A percentile compares a stretch with the other conserved stretches of the same genome.
These are phyloP conservation scores for Asclepias syriaca DNA, from an alignment of 257 asterid genomes.

Conservation along the genomic window DNA sequence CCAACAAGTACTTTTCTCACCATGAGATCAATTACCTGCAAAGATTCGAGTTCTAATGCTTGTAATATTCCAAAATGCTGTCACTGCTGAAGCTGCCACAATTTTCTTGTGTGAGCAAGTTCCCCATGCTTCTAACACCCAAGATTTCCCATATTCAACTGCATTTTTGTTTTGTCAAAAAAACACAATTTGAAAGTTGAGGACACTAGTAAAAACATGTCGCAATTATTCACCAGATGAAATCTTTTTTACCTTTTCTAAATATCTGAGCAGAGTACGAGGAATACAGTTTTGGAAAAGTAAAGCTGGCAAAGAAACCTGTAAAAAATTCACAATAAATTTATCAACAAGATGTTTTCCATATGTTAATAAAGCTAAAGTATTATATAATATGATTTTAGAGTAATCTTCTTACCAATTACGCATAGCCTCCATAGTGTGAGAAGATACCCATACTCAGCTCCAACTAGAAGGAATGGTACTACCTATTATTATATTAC, in stretches of 20 bases:
- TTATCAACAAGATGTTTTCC: neutral
- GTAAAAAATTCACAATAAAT: slow-evolving; percentile 14
- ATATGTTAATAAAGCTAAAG: neutral
- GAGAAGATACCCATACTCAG: slow-evolving; percentile 79
- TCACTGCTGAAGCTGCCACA: slow-evolving; percentile 57
- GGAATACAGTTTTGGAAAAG: slow-evolving; percentile 56
- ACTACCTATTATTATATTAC: slow-evolving; percentile 38
- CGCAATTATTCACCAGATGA: neutral
- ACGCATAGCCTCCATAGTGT: slow-evolving; percentile 78
- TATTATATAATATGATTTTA: neutral
- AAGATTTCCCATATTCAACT: slow-evolving; percentile 39
- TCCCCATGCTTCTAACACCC: slow-evolving; percentile 62
- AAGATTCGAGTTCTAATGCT: slow-evolving; percentile 64
- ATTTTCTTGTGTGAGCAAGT: slow-evolving; percentile 75
- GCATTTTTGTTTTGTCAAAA: slow-evolving; percentile 13
- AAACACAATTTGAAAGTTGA: neutral
- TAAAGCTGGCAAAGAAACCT: slow-evolving; percentile 82
- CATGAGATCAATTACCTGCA: slow-evolving; percentile 47
- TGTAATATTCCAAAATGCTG: slow-evolving; percentile 89
- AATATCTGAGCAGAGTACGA: slow-evolving; percentile 45
- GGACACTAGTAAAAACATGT: neutral
- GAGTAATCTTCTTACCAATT: slow-evolving; percentile 49
- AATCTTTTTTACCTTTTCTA: slow-evolving; percentile 46
- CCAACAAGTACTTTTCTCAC: neutral
- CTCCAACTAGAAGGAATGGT: slow-evolving; percentile 73